Evolutionary conservation across 2,329 filamentous ascomycete species (phyloP).

Genomic region (Xylariaceae sp.): DNA sequence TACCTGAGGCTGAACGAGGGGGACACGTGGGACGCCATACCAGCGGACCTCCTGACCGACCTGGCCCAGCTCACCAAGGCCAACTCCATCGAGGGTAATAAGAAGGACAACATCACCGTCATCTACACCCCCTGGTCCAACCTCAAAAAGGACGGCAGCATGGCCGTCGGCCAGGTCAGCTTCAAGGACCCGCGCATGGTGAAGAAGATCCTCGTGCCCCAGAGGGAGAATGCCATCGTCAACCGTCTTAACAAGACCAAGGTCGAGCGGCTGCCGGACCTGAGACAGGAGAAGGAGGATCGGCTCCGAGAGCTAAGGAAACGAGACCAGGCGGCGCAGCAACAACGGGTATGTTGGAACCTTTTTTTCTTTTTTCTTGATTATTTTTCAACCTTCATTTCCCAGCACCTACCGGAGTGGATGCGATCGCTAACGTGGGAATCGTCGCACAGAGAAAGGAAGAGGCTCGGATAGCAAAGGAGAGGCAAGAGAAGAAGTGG

Average conservation of each 20-base stretch:
- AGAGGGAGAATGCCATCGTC: constrained; percentile 86
- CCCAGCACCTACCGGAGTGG: not conserved
- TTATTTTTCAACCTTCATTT: too few species aligned
- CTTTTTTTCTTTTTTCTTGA: not conserved
- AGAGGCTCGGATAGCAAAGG: constrained; percentile 71
- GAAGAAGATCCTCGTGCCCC: constrained; percentile 76
- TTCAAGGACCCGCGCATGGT: constrained; percentile 91
- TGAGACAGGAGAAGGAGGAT: constrained; percentile 81
- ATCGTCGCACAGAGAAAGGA: constrained; percentile 66
- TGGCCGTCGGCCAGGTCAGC: constrained; percentile 92
- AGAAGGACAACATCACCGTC: constrained; percentile 95
- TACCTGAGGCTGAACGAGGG: constrained; percentile 83
- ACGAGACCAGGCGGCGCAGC: constrained; percentile 65
- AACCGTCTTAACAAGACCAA: constrained; percentile 99
- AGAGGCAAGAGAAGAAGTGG: constrained; percentile 87
- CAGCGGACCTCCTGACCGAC: constrained; percentile 74
- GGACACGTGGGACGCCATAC: constrained; percentile 82
- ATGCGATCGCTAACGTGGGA: not conserved
- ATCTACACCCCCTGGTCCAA: constrained; percentile 99
- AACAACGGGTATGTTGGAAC: constrained; percentile 61
- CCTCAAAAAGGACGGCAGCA: constrained; percentile 90
- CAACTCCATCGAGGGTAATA: constrained; percentile 99
- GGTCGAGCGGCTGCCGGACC: constrained; percentile 82
- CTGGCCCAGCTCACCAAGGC: constrained; percentile 98
- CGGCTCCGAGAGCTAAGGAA: constrained; percentile 71